Conservation (phyloP, 495 filamentous ascomycete genomes). For the Aspergillus campestris region DNA sequence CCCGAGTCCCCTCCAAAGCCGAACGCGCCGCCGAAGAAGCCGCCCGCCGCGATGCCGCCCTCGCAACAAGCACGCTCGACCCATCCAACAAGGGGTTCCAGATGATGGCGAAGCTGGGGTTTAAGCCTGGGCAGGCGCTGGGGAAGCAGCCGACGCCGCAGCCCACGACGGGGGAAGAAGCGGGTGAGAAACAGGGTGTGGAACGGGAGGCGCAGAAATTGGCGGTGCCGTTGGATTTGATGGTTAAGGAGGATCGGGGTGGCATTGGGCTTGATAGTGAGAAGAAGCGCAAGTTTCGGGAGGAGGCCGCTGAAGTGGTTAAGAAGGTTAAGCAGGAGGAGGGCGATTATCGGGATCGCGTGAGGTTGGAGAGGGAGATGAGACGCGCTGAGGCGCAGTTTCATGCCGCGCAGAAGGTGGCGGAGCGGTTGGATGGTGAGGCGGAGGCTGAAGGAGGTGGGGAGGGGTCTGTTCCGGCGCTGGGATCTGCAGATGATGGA, state of each 20-base stretch:
- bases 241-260: slow-evolving; percentile 69
- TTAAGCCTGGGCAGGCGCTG: slow-evolving; percentile 60
- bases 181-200: not conserved
- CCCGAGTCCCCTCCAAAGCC: slow-evolving; percentile 59
- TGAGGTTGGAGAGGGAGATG: slow-evolving; percentile 63
- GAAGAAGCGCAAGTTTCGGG: slow-evolving; percentile 70
- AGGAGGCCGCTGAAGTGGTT: slow-evolving; percentile 48
- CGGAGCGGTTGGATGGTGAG: slow-evolving; percentile 61
- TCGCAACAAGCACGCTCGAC: slow-evolving; percentile 59
- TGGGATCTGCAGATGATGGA: slow-evolving; percentile 9
- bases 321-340: slow-evolving; percentile 61
- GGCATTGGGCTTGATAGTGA: slow-evolving; percentile 81
- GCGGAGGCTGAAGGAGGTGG: slow-evolving; percentile 16
- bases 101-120: slow-evolving; percentile 98
- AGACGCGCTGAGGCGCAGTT: slow-evolving; percentile 58
- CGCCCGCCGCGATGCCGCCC: slow-evolving; percentile 62
- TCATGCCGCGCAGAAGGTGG: slow-evolving; percentile 70
- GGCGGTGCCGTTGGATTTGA: slow-evolving; percentile 59
- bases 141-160: slow-evolving; percentile 40
- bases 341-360: slow-evolving; percentile 66
- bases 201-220: slow-evolving; percentile 16
- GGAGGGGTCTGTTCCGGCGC: not conserved
- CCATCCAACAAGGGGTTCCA: slow-evolving; percentile 70
- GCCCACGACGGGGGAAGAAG: not conserved
- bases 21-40: slow-evolving; percentile 66